Evolutionary conservation across 495 filamentous ascomycete species (phyloP), one percentile per base, ranked within the genome.

Genomic region (Trichoderma erinaceum): DNA sequence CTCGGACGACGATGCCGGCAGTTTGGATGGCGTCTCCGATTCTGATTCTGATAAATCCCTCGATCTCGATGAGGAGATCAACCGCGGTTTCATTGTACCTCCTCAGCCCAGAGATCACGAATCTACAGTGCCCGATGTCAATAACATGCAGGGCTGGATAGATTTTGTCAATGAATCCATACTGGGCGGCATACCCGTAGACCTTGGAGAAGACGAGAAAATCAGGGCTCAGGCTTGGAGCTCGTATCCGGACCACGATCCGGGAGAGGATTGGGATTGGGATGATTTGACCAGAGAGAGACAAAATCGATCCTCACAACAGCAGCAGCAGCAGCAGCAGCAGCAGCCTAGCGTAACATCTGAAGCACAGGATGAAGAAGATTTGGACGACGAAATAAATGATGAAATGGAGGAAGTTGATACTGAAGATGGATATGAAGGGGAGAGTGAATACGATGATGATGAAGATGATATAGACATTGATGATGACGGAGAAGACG

Each of bases 401-500:
- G 63, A 67, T 15, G 69, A 32, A 43, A 56, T 44, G 16, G 67
- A 66, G 25, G 56, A 67, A n/a, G n/a, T n/a, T 6, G 65, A 38
- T 21, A 61, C 64, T 16, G 68, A 70, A 27, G 70, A 68, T 8
- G n/a, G 4, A 29, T 29, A 29, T 29, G 29, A 29, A 29, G 29
- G 29, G 4, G 29, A 46, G 3, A 56, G 61, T 21, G 70, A 70
- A n/a, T 73, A 72, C 69, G 76, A 69, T 18, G 48, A 23, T 68
- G 73, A 71, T 64, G 71, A 75, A 68, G 68, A 70, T 66, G 68
- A 71, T 67, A 69, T 71, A 65, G 73, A 75, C 64, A 75, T 70
- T 72, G 72, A 71, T 71, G 71, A 70, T 73, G 71, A 73, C 29
- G 29, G 29, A 72, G 72, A 70, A 75, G 78, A 75, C 71, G 73